These are phyloP conservation scores for Dictyostelium citrinum DNA, from an alignment of 78 protist genomes.

Conservation along the genomic window DNA sequence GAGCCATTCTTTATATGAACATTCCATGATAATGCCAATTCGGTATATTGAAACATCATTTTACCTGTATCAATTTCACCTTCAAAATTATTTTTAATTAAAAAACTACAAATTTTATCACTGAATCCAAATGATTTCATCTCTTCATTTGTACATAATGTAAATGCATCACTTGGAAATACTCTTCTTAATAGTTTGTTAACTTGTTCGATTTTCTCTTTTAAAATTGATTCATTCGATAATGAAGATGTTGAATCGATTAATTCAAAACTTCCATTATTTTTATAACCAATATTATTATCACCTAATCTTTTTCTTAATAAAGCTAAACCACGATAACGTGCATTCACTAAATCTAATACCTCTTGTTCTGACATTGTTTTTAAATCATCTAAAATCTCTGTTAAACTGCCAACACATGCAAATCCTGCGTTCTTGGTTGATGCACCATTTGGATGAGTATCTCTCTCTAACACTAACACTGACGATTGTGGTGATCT, in stretches of 20 bases:
- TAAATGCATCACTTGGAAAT: not conserved
- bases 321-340: not conserved
- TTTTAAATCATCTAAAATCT: slow-evolving; percentile 5
- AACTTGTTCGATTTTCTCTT: not conserved
- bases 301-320: slow-evolving; percentile 20
- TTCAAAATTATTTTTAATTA: slow-evolving; percentile 15
- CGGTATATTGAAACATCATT: not conserved
- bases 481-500: not conserved
- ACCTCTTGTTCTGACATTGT: not conserved
- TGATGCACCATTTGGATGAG: slow-evolving; percentile 17
- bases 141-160: not conserved
- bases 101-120: not conserved
- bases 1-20: not conserved
- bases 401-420: slow-evolving; percentile 5
- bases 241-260: not conserved
- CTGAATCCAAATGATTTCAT: not conserved
- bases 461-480: slow-evolving; percentile 8
- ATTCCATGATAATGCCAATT: not conserved
- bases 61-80: slow-evolving; percentile 29
- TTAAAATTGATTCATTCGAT: not conserved
- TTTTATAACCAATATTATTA: slow-evolving; percentile 19
- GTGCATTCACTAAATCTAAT: not conserved
- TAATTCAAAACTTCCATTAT: slow-evolving; percentile 31
- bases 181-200: not conserved
- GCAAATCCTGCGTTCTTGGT: slow-evolving; percentile 43